A percentile compares a stretch with the other conserved stretches of the same genome.
Evolutionary conservation across 768 basidiomycete genomes (phyloP).

Genomic region (Collybia mongolica): DNA sequence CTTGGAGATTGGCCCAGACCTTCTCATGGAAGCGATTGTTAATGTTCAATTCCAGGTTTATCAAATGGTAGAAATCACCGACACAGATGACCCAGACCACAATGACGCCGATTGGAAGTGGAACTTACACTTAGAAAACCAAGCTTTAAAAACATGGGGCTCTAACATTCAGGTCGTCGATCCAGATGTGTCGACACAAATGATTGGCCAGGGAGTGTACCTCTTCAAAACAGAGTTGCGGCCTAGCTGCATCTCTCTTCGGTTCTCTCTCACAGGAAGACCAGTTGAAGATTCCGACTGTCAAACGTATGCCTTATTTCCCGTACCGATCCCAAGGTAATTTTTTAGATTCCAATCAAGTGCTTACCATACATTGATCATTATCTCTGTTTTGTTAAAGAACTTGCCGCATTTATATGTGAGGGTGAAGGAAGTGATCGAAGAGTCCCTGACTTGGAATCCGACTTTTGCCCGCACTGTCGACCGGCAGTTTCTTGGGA

Average conservation of each 20-base stretch:
- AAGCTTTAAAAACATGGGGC: background rate
- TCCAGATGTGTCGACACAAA: background rate
- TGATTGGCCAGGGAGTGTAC: slow-evolving; percentile 1
- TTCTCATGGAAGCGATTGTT: slow-evolving; percentile 4
- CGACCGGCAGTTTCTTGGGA: too few species aligned
- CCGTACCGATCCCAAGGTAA: background rate
- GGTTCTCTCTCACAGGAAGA: slow-evolving; percentile 1
- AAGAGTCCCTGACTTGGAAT: background rate
- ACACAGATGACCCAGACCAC: background rate
- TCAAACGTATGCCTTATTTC: background rate
- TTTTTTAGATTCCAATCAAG: background rate
- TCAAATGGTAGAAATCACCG: background rate
- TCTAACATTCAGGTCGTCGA: background rate
- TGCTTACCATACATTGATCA: background rate
- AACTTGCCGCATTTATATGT: background rate
- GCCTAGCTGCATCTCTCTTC: background rate
- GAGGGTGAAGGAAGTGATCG: background rate
- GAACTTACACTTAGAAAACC: slow-evolving; percentile 1
- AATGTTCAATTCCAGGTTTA: slow-evolving; percentile 3
- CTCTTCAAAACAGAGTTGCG: background rate
- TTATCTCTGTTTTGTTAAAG: background rate
- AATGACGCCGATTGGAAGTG: background rate
- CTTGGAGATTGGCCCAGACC: slow-evolving; percentile 1
- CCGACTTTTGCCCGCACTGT: background rate
- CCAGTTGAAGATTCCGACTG: background rate